A percentile compares a stretch with the other conserved stretches of the same genome.
Evolutionary conservation across 2,329 filamentous ascomycete species (phyloP).

Genomic region (Penicillium brevicompactum): DNA sequence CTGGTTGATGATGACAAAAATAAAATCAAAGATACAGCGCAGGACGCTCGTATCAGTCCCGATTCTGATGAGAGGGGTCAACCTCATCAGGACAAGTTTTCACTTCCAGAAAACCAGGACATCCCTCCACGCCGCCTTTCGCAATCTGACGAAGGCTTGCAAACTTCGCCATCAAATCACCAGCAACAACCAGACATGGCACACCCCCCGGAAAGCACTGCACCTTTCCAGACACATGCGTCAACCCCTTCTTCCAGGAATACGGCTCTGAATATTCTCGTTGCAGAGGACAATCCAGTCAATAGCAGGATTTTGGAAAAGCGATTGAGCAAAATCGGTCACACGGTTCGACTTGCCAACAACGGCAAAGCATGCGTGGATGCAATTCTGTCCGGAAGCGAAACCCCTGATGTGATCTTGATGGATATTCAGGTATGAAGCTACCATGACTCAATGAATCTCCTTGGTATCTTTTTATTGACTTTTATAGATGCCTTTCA

Average conservation of each 20-base stretch:
- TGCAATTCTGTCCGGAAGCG: conserved; percentile 65
- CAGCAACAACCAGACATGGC: background rate
- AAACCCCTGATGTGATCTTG: conserved; percentile 73
- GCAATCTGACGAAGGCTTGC: background rate
- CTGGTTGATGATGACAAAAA: background rate
- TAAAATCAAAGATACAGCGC: background rate
- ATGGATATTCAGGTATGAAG: conserved; percentile 72
- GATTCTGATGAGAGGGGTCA: background rate
- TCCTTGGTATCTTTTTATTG: background rate
- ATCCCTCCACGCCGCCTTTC: background rate
- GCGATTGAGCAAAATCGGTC: conserved; percentile 73
- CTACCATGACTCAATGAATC: background rate
- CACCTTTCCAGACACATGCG: background rate
- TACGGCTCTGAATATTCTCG: conserved; percentile 56
- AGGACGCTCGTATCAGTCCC: background rate
- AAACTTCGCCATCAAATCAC: background rate
- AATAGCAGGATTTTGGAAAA: conserved; percentile 85
- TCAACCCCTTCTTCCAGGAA: background rate
- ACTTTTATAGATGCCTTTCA: conserved; percentile 79
- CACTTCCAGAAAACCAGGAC: background rate
- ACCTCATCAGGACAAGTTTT: background rate
- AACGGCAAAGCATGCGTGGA: conserved; percentile 85
- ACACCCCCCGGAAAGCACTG: background rate
- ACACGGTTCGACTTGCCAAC: conserved; percentile 70
- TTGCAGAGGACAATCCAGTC: conserved; percentile 87